Conservation (phyloP, 2,329 filamentous ascomycete genomes). For the Coleophoma eucalyptorum region DNA sequence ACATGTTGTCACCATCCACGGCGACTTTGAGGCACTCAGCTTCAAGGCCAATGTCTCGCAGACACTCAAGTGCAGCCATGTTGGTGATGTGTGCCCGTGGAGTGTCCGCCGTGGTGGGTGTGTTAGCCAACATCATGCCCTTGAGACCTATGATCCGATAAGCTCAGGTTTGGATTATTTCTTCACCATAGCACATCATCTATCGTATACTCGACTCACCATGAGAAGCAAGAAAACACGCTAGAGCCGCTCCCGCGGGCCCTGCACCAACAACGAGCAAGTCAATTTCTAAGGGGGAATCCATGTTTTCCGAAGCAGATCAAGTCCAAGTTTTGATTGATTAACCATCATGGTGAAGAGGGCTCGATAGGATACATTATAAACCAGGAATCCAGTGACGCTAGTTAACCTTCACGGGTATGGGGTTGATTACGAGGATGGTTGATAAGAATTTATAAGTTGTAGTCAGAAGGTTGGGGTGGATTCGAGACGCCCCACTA, state of each 20-base stretch:
- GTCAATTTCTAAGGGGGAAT: conserved; percentile 31
- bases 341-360: neutral
- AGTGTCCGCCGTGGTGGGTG: conserved; percentile 47
- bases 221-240: conserved; percentile 47
- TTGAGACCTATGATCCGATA: conserved; percentile 32
- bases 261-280: conserved; percentile 47
- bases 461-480: neutral
- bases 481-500: no score
- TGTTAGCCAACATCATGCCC: conserved; percentile 49
- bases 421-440: neutral
- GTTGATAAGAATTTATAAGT: neutral
- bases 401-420: neutral
- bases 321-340: neutral
- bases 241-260: conserved; percentile 49
- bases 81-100: conserved; percentile 60
- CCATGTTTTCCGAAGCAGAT: neutral
- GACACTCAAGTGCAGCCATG: conserved; percentile 50
- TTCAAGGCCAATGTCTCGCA: conserved; percentile 48
- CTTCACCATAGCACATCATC: neutral
- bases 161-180: no score
- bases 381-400: neutral
- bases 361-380: neutral
- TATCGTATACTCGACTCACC: conserved; percentile 25
- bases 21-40: conserved; percentile 32
- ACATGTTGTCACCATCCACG: conserved; percentile 36